Conservation (phyloP, 768 basidiomycete species). For the Podaxis mareebaensis region DNA sequence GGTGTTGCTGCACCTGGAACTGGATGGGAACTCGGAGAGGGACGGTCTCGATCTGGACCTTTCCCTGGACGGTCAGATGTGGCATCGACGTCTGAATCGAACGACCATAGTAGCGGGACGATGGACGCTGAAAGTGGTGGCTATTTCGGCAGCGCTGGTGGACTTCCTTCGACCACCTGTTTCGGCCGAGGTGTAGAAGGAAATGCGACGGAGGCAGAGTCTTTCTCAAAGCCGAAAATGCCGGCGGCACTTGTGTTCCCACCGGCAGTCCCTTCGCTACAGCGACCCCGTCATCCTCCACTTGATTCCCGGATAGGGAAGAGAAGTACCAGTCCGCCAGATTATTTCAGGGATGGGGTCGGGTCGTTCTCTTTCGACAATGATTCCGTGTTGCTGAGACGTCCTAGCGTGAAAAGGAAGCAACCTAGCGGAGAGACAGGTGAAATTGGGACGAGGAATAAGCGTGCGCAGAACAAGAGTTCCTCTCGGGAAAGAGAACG, state of each 20-base stretch:
- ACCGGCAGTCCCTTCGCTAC: background rate
- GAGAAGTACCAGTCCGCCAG: slow-evolving; percentile 71
- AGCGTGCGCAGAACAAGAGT: slow-evolving; percentile 11
- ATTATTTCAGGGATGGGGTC: slow-evolving; percentile 61
- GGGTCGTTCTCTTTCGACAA: slow-evolving; percentile 33
- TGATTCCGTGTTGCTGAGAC: slow-evolving; percentile 56
- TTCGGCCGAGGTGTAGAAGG: background rate
- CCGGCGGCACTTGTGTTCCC: background rate
- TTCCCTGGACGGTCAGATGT: background rate
- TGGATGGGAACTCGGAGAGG: background rate
- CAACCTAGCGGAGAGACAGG: slow-evolving; percentile 10
- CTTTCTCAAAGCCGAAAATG: background rate
- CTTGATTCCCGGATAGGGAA: slow-evolving; percentile 39
- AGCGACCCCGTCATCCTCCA: slow-evolving; percentile 5
- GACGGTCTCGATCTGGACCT: background rate
- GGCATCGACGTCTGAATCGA: background rate
- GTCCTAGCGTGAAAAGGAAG: slow-evolving; percentile 64
- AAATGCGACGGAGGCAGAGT: background rate
- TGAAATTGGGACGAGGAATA: slow-evolving; percentile 5
- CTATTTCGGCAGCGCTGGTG: background rate
- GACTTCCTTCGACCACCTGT: background rate
- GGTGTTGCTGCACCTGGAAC: background rate
- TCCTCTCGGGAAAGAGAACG: slow-evolving; percentile 12
- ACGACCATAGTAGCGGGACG: too few relatives aligned
- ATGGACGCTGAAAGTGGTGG: slow-evolving; percentile 1